Percentiles rank a stretch among this genome's conserved stretches.
Evolutionary conservation across 768 basidiomycete species (phyloP).

Genomic region (Chalciporus sphaerocephalus): DNA sequence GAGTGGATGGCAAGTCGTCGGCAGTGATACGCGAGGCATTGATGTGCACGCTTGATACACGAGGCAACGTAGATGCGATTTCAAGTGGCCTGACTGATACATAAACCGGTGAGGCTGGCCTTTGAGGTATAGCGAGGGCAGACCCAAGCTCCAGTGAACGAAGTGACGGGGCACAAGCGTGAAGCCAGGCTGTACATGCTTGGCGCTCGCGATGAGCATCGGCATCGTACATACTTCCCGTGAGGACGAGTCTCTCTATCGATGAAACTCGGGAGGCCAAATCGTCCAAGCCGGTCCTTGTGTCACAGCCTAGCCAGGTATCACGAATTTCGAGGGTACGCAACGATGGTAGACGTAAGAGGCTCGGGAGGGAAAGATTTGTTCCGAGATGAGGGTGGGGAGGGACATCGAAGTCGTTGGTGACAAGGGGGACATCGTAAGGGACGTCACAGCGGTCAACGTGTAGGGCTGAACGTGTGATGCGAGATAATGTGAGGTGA

Average conservation of each 20-base stretch:
- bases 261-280: background rate
- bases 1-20: constrained; percentile 21
- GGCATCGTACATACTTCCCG: constrained; percentile 29
- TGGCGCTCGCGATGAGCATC: constrained; percentile 15
- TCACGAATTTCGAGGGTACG: constrained; percentile 60
- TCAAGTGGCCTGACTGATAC: background rate
- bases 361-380: constrained; percentile 59
- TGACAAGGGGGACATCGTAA: constrained; percentile 52
- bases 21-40: constrained; percentile 25
- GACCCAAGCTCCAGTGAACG: constrained; percentile 20
- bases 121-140: constrained; percentile 16
- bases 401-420: constrained; percentile 58
- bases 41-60: constrained; percentile 20
- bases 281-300: constrained; percentile 13
- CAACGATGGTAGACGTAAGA: constrained; percentile 60
- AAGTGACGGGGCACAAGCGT: constrained; percentile 20
- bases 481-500: constrained; percentile 55
- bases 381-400: constrained; percentile 49
- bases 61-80: background rate
- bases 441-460: constrained; percentile 44
- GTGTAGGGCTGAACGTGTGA: constrained; percentile 64
- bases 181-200: constrained; percentile 26
- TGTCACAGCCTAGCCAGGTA: constrained; percentile 56
- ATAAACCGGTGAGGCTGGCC: background rate
- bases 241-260: constrained; percentile 23